phyloP scores from a whole-genome alignment of 176 grass and related monocot species.

The Secale cereale region DNA sequence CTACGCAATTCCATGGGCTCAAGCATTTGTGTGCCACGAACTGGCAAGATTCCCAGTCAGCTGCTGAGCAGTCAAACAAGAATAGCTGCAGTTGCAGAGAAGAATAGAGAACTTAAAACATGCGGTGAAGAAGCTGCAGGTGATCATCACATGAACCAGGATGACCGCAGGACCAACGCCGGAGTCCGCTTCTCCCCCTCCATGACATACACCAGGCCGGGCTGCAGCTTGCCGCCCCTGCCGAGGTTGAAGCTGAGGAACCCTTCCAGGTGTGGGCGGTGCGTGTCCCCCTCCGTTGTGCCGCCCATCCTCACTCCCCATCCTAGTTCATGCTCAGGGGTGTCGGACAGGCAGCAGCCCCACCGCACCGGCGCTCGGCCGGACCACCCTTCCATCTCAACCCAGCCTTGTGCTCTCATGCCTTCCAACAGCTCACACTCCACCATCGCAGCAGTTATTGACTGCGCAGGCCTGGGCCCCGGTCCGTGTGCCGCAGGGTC shows the following conservation, averaged over 20 bases:
- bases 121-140: neutral
- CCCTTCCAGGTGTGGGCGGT: slow-evolving; percentile 41
- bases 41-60: neutral
- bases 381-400: slow-evolving; percentile 53
- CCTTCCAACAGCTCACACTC: slow-evolving; percentile 60
- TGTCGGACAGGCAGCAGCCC: slow-evolving; percentile 56
- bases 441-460: slow-evolving; percentile 17
- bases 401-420: slow-evolving; percentile 60
- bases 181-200: slow-evolving; percentile 35
- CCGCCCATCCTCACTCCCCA: slow-evolving; percentile 69
- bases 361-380: slow-evolving; percentile 28
- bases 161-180: slow-evolving; percentile 58
- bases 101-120: neutral
- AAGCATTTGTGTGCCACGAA: neutral
- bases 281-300: slow-evolving; percentile 17
- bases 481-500: neutral
- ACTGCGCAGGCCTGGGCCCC: neutral
- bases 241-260: slow-evolving; percentile 80
- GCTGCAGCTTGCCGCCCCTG: slow-evolving; percentile 66
- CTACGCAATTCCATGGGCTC: neutral
- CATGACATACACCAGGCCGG: slow-evolving; percentile 49
- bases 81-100: neutral
- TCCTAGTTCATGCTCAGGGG: slow-evolving; percentile 57
- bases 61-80: neutral
- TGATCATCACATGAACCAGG: slow-evolving; percentile 61